A percentile compares a stretch with the other conserved stretches of the same genome.
Evolutionary conservation across 768 basidiomycete species (phyloP).

Genomic region (Neoboletus magnificus): DNA sequence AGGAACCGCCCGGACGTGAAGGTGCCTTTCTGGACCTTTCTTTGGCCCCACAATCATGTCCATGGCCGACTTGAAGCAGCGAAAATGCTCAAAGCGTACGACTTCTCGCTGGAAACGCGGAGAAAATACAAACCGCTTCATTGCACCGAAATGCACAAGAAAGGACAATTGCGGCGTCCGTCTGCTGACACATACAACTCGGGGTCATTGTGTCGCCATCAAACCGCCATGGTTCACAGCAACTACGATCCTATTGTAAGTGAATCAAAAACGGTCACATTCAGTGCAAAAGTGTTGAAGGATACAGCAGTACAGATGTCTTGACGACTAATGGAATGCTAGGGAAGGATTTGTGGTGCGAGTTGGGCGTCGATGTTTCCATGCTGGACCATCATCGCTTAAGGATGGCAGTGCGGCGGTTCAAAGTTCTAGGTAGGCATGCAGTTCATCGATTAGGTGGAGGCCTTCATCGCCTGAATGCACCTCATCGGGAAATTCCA

Average conservation of each 20-base stretch:
- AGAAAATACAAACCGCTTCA: not conserved
- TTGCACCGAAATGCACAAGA: conserved; percentile 2
- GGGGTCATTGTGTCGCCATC: conserved; percentile 2
- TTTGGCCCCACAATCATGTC: not conserved
- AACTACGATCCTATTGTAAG: conserved; percentile 7
- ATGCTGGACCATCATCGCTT: not conserved
- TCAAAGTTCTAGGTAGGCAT: conserved; percentile 19
- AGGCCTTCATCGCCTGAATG: not conserved
- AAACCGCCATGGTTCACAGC: not conserved
- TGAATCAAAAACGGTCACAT: not conserved
- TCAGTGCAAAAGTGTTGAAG: conserved; percentile 4
- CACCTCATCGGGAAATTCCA: not conserved
- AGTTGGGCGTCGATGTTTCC: not conserved
- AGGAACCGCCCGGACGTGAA: not conserved
- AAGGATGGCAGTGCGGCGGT: not conserved
- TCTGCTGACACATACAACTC: conserved; percentile 17
- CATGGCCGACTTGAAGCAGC: not conserved
- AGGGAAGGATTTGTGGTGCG: not conserved
- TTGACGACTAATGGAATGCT: not conserved
- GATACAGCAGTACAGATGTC: not conserved
- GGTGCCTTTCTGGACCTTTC: not conserved
- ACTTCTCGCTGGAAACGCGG: not conserved
- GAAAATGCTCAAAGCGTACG: conserved; percentile 7
- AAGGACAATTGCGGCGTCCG: conserved; percentile 5
- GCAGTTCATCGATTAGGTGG: conserved; percentile 23